Evolutionary conservation across 2,329 filamentous ascomycete species (phyloP), one percentile per base, ranked within the genome.

Genomic region (Aspergillus nomiae): DNA sequence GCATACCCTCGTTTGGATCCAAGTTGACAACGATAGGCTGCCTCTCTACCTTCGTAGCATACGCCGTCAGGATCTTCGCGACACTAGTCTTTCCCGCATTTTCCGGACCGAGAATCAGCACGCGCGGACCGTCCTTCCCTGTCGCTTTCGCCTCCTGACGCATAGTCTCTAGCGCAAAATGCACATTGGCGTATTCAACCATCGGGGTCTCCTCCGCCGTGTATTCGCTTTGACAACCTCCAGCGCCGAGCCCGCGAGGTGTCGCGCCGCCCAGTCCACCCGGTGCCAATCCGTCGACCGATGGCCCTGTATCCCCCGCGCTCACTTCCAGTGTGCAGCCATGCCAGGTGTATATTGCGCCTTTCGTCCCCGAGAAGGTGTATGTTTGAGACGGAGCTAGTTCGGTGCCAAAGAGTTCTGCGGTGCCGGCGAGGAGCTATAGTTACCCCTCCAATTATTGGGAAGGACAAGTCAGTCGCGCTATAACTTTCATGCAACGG

Each of bases 401-500:
- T 80, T 99, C 95, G 60, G 94, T 94, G 74, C 95, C 95, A 75
- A 98, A 97, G 73, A 96, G 88, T 78, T 99, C 95, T 56, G 94
- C 95, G 1, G 90, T 92, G 65, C 95, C 95, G 38, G 86, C 87
- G 61, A 92, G 80, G 30, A 98, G 83, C 81, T 93, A 61, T 50
- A 58, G 50, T 54, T 32, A 5, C 43, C 54, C 28, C 63, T 62
- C 63, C 58, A 54, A 55, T 62, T 32, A 34, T 41, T 62, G 38
- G 56, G 21, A 26, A 34, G 28, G 54, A 19, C 21, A 26, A 36
- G 56, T 55, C 60, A 62, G 60, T 24, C 60, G 3, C 56, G 16
- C 14, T 21, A 32, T 30, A 8, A 21, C 30, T 7, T 24, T 14
- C n/a, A 38, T n/a, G 53, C 16, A 11, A 24, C 16, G 16, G 38